Percentiles rank a stretch among this genome's conserved stretches.
These are phyloP conservation scores for Ganoderma boninense DNA, from an alignment of 1,284 basidiomycete genomes.

Conservation along the genomic window DNA sequence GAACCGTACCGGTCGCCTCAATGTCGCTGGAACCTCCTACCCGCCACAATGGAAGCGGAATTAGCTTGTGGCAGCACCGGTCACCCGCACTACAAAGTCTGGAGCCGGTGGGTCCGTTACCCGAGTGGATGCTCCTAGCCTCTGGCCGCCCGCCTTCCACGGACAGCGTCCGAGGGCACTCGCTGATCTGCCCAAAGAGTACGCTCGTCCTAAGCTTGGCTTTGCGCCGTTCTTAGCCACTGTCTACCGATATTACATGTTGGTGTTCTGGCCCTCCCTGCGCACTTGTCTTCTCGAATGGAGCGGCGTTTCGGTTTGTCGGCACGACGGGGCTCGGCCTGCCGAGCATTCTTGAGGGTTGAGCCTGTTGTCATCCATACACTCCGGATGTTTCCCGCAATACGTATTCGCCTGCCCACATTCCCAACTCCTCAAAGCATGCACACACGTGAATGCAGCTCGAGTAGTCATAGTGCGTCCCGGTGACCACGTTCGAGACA, in stretches of 20 bases:
- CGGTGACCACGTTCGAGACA: slow-evolving; percentile 1
- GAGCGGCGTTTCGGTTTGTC: background rate
- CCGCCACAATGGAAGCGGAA: background rate
- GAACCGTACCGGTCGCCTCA: background rate
- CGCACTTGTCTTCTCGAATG: background rate
- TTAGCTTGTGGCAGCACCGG: background rate
- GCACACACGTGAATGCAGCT: background rate
- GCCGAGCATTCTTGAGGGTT: background rate
- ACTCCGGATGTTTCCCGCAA: background rate
- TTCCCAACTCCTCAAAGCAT: background rate
- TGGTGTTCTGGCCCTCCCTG: background rate
- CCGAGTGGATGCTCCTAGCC: background rate
- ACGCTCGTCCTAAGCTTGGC: background rate
- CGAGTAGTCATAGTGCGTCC: background rate
- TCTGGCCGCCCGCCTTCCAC: background rate
- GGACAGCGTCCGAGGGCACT: background rate
- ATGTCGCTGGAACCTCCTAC: background rate
- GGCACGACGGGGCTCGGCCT: background rate
- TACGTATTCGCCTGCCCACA: background rate
- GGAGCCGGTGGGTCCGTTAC: background rate
- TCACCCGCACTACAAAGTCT: background rate
- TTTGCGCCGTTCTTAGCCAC: background rate
- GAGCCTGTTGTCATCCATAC: background rate
- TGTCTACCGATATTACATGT: background rate
- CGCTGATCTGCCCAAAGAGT: slow-evolving; percentile 3